These are phyloP conservation scores for Fraxinus xanthoxyloides DNA, from an alignment of 305 asterid species.

Conservation along the genomic window DNA sequence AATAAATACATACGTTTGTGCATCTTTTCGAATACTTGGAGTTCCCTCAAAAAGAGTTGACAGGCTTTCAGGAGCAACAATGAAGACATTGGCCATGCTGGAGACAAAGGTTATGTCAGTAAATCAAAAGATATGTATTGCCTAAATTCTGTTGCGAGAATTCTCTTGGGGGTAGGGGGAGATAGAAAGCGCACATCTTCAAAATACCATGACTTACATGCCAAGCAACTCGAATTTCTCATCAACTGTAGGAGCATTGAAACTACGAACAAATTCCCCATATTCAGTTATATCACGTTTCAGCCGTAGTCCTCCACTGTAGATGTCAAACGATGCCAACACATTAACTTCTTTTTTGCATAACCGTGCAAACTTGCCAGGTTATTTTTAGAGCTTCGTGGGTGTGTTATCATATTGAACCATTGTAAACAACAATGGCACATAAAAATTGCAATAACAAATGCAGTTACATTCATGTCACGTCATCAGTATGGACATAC, in stretches of 20 bases:
- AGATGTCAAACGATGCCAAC: conserved; percentile 12
- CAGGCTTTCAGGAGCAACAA: conserved; percentile 96
- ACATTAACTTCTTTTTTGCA: not conserved
- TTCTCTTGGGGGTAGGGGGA: not conserved
- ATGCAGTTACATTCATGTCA: not conserved
- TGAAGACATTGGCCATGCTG: conserved; percentile 97
- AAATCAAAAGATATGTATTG: conserved; percentile 6
- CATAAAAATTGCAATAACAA: not conserved
- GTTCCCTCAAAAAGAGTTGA: conserved; percentile 91
- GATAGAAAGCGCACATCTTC: not conserved
- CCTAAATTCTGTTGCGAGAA: not conserved
- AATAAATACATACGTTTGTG: conserved; percentile 63
- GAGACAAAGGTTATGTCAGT: conserved; percentile 22
- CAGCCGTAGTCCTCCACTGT: conserved; percentile 94
- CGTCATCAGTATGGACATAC: not conserved
- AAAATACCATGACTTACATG: conserved; percentile 60
- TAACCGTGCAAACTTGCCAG: not conserved
- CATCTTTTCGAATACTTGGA: conserved; percentile 93
- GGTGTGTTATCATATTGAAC: not conserved
- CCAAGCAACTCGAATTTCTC: conserved; percentile 92
- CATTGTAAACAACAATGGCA: not conserved
- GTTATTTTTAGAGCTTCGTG: not conserved
- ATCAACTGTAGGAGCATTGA: conserved; percentile 94
- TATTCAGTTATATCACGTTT: conserved; percentile 99
- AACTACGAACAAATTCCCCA: conserved; percentile 92